Evolutionary conservation across 2,329 filamentous ascomycete genomes (phyloP).

Genomic region (Beauveria sp.): DNA sequence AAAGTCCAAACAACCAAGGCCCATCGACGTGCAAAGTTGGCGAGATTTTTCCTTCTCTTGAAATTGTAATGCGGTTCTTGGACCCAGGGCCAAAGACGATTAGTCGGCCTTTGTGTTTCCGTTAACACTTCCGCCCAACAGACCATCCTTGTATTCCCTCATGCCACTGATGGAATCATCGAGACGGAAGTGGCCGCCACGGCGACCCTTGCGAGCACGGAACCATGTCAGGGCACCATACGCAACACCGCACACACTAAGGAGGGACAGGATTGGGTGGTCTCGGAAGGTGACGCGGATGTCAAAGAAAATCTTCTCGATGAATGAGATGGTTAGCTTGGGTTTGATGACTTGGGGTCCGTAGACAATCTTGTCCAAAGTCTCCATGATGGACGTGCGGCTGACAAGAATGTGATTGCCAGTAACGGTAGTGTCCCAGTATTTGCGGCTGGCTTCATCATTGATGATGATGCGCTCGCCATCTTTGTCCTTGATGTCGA

Average conservation of each 20-base stretch:
- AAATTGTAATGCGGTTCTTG: not conserved
- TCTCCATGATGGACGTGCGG: conserved; percentile 85
- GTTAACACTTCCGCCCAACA: conserved; percentile 46
- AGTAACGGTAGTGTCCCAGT: conserved; percentile 88
- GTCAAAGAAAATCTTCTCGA: conserved; percentile 66
- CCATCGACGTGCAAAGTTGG: not conserved
- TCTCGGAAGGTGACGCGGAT: conserved; percentile 50
- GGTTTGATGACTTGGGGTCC: conserved; percentile 63
- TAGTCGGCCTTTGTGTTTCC: conserved; percentile 45
- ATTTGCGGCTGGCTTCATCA: conserved; percentile 76
- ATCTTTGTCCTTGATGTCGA: conserved; percentile 74
- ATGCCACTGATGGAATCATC: conserved; percentile 44
- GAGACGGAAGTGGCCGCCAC: conserved; percentile 54
- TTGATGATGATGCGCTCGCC: conserved; percentile 94
- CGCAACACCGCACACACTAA: conserved; percentile 49
- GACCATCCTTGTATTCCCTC: conserved; percentile 54
- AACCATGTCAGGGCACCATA: conserved; percentile 46
- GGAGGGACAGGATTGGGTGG: conserved; percentile 51
- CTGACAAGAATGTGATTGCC: conserved; percentile 86
- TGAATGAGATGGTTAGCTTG: conserved; percentile 67
- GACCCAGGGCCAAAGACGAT: not conserved
- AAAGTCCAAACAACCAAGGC: not conserved
- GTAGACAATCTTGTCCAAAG: conserved; percentile 62
- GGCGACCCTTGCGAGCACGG: conserved; percentile 45
- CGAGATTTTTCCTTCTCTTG: not conserved